Percentiles rank a stretch among this genome's conserved stretches.
These are phyloP conservation scores for Beauveria sp. DNA, from an alignment of 2,329 filamentous ascomycete species.

Conservation along the genomic window DNA sequence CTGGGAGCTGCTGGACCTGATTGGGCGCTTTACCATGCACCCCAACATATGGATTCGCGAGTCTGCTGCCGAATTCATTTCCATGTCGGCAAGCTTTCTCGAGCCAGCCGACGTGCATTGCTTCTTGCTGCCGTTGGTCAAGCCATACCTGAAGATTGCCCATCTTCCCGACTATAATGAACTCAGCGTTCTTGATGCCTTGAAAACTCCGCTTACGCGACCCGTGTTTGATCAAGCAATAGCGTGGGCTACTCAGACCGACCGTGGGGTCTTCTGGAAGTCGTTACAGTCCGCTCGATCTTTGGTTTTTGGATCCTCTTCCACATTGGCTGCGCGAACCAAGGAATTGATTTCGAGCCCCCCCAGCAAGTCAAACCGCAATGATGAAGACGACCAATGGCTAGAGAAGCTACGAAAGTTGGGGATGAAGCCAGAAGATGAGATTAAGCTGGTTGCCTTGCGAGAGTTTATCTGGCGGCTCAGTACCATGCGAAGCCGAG, in stretches of 20 bases:
- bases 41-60: constrained; percentile 94
- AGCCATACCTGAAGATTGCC: constrained; percentile 71
- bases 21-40: constrained; percentile 81
- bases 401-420: constrained; percentile 76
- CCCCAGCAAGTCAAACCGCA: constrained; percentile 60
- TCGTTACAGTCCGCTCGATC: constrained; percentile 59
- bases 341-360: constrained; percentile 49
- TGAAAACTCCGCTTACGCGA: constrained; percentile 75
- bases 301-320: constrained; percentile 54
- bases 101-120: constrained; percentile 76
- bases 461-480: constrained; percentile 88
- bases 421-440: constrained; percentile 75
- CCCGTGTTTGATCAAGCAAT: constrained; percentile 78
- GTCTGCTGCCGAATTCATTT: constrained; percentile 75
- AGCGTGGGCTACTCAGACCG: constrained; percentile 75
- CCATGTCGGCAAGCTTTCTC: constrained; percentile 66
- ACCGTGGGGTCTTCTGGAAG: constrained; percentile 84
- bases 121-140: constrained; percentile 71
- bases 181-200: constrained; percentile 64
- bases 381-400: constrained; percentile 93
- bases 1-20: constrained; percentile 81
- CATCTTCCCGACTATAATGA: constrained; percentile 62
- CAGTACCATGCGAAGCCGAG: constrained; percentile 60
- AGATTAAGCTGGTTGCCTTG: constrained; percentile 78
- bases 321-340: constrained; percentile 44